These are phyloP conservation scores for Aureobasidium vineae DNA, from an alignment of 2,329 filamentous ascomycete genomes.

Conservation along the genomic window DNA sequence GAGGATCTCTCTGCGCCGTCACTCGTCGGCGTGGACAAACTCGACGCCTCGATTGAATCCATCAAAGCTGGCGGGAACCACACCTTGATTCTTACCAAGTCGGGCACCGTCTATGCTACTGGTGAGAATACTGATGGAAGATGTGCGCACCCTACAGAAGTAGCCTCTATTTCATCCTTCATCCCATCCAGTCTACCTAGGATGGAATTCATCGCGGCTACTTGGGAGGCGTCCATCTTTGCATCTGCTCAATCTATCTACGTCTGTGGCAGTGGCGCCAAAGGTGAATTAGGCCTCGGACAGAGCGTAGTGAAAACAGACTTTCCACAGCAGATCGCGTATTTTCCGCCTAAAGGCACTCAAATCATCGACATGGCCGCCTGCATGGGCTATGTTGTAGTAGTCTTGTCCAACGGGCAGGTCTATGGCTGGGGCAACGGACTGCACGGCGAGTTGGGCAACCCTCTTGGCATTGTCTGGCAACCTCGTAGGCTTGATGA, in stretches of 20 bases:
- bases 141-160: constrained; percentile 37
- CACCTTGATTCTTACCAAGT: constrained; percentile 66
- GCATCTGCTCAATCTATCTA: constrained; percentile 57
- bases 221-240: constrained; percentile 73
- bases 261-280: constrained; percentile 63
- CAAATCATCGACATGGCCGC: constrained; percentile 66
- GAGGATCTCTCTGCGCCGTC: constrained; percentile 43
- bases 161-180: neutral
- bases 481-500: constrained; percentile 61
- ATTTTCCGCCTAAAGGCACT: constrained; percentile 63
- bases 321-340: constrained; percentile 50
- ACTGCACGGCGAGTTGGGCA: constrained; percentile 79
- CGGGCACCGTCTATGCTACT: constrained; percentile 61
- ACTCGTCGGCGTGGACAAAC: constrained; percentile 4
- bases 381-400: constrained; percentile 74
- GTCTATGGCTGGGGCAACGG: constrained; percentile 88
- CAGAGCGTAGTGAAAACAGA: constrained; percentile 32
- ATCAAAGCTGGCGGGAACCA: constrained; percentile 78
- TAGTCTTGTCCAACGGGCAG: constrained; percentile 69
- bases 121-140: constrained; percentile 58
- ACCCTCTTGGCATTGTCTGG: constrained; percentile 54
- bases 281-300: constrained; percentile 71
- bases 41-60: constrained; percentile 27
- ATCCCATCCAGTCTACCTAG: neutral
- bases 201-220: constrained; percentile 60